Conservation (phyloP, 306 rosid genomes). For the Lathyrus sativus region DNA sequence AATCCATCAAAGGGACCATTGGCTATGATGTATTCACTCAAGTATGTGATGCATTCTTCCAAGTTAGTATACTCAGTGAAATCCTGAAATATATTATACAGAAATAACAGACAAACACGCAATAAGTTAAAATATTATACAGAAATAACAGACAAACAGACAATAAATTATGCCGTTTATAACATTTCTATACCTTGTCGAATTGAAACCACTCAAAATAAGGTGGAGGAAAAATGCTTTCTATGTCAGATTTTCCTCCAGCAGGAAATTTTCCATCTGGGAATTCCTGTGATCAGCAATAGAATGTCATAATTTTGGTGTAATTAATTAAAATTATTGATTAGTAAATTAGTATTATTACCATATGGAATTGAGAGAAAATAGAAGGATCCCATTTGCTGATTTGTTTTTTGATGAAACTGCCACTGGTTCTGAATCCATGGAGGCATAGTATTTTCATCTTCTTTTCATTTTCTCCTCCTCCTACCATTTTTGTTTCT, state of each 20-base stretch:
- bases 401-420: constrained; percentile 71
- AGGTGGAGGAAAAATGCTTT: constrained; percentile 83
- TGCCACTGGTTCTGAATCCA: constrained; percentile 90
- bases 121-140: too few species aligned
- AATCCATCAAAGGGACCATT: constrained; percentile 87
- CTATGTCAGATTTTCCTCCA: constrained; percentile 86
- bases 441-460: constrained; percentile 83
- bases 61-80: constrained; percentile 77
- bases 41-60: constrained; percentile 71
- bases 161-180: too few species aligned
- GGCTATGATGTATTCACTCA: constrained; percentile 71
- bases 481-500: constrained; percentile 41
- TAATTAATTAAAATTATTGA: too few species aligned
- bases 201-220: constrained; percentile 93
- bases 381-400: constrained; percentile 87
- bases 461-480: constrained; percentile 47
- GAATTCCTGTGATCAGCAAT: constrained; percentile 50
- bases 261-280: constrained; percentile 78
- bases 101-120: too few species aligned
- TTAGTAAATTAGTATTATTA: constrained; percentile 19
- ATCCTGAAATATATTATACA: constrained; percentile 47
- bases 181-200: constrained; percentile 57
- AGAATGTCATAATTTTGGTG: too few species aligned
- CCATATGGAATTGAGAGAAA: constrained; percentile 68
- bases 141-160: too few species aligned